Conservation (phyloP, 2,329 filamentous ascomycete species). For the Talaromyces sp. region DNA sequence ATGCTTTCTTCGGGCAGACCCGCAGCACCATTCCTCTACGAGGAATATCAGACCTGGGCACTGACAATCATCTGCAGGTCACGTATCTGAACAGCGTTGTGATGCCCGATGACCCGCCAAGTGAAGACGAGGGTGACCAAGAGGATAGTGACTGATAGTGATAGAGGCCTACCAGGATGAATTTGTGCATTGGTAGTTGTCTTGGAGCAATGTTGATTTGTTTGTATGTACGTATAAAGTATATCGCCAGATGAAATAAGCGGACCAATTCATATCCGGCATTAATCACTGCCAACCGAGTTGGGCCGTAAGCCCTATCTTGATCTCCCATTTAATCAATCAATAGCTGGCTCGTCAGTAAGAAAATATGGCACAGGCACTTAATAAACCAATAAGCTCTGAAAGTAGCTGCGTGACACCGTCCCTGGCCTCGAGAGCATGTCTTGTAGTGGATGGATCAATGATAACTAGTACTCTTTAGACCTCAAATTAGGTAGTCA, state of each 20-base stretch:
- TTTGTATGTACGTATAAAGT: neutral
- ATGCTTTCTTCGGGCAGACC: slow-evolving; percentile 4
- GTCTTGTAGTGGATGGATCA: too few species aligned
- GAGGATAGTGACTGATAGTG: neutral
- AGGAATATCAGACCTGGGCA: slow-evolving; percentile 8
- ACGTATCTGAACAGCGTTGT: slow-evolving; percentile 67
- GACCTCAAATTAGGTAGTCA: neutral
- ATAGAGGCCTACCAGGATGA: neutral
- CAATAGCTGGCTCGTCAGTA: neutral
- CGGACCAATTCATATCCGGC: neutral
- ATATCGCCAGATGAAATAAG: neutral
- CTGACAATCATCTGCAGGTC: slow-evolving; percentile 44
- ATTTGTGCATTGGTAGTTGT: neutral
- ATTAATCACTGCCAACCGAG: neutral
- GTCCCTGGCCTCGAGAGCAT: neutral
- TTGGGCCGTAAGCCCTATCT: neutral
- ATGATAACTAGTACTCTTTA: neutral
- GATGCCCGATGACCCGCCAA: slow-evolving; percentile 56
- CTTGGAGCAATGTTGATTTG: neutral
- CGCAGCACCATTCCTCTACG: slow-evolving; percentile 10
- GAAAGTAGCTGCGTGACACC: neutral
- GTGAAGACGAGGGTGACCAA: slow-evolving; percentile 2
- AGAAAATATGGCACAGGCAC: too few species aligned
- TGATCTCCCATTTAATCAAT: neutral
- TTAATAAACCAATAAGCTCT: neutral